These are phyloP conservation scores for Sisymbrium irio DNA, from an alignment of 345 rosid genomes.

Conservation along the genomic window DNA sequence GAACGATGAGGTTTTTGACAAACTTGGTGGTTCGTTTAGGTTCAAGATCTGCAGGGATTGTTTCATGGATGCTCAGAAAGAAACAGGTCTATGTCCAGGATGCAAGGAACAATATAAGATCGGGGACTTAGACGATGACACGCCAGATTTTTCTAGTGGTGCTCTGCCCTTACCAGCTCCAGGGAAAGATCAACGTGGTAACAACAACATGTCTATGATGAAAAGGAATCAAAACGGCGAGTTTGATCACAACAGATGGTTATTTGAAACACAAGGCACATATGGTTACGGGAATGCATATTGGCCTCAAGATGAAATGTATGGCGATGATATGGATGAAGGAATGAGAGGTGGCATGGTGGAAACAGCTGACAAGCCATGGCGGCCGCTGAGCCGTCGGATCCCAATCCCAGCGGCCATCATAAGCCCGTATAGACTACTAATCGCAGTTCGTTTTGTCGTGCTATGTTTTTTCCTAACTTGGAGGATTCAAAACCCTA, in stretches of 20 bases:
- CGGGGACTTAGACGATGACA: slow-evolving; percentile 69
- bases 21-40: slow-evolving; percentile 38
- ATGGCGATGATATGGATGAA: slow-evolving; percentile 60
- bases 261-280: slow-evolving; percentile 82
- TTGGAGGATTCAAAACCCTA: slow-evolving; percentile 79
- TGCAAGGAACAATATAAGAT: slow-evolving; percentile 82
- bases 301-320: slow-evolving; percentile 71
- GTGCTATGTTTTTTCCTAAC: slow-evolving; percentile 72
- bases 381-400: slow-evolving; percentile 78
- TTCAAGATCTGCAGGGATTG: slow-evolving; percentile 96
- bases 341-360: slow-evolving; percentile 52
- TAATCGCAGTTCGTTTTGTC: slow-evolving; percentile 54
- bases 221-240: slow-evolving; percentile 80
- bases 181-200: slow-evolving; percentile 32
- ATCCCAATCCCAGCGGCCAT: slow-evolving; percentile 53
- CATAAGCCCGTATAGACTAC: slow-evolving; percentile 82
- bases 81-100: slow-evolving; percentile 77
- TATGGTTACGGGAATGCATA: slow-evolving; percentile 85
- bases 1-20: neutral
- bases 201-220: slow-evolving; percentile 78
- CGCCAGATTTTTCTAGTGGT: slow-evolving; percentile 50
- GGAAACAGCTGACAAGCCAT: slow-evolving; percentile 78
- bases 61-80: slow-evolving; percentile 85
- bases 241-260: slow-evolving; percentile 85
- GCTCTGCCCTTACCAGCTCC: slow-evolving; percentile 74